These are phyloP conservation scores for Entomophthora muscae DNA, from an alignment of 371 early-diverging fungal genomes.

Conservation along the genomic window DNA sequence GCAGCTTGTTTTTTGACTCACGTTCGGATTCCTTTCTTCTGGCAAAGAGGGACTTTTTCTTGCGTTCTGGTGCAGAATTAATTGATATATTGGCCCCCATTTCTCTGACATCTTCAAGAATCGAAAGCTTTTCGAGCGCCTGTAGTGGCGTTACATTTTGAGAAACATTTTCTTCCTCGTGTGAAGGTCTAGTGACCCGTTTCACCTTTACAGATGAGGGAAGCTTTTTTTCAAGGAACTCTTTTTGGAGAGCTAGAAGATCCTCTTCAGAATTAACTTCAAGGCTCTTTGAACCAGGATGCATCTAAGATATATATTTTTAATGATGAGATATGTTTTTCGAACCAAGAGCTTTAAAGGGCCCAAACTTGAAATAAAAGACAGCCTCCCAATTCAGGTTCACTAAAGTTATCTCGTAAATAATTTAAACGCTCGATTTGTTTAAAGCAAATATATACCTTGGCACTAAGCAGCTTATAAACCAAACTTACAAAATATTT, in stretches of 20 bases:
- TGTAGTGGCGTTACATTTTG: not conserved
- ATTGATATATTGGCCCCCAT: not conserved
- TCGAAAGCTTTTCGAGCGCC: not conserved
- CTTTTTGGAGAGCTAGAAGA: not conserved
- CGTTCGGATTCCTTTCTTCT: not conserved
- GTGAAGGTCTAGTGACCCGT: not conserved
- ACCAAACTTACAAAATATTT: too few species aligned
- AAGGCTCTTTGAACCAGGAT: too few species aligned
- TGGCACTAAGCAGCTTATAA: too few species aligned
- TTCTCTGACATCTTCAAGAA: not conserved
- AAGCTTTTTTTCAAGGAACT: not conserved
- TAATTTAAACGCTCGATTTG: too few species aligned
- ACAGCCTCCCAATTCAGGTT: too few species aligned
- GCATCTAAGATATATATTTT: too few species aligned
- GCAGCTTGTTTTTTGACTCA: too few species aligned
- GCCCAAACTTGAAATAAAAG: too few species aligned
- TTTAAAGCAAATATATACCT: too few species aligned
- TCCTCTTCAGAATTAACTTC: not conserved
- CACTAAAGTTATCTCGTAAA: too few species aligned
- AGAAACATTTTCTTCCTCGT: not conserved
- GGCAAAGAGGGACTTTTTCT: not conserved
- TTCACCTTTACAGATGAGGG: not conserved
- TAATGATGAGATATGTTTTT: too few species aligned
- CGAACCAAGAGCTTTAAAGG: too few species aligned
- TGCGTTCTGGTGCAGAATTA: not conserved